Evolutionary conservation across 2,329 filamentous ascomycete species (phyloP), one percentile per base, ranked within the genome.

Genomic region (Fonsecaea pedrosoi): DNA sequence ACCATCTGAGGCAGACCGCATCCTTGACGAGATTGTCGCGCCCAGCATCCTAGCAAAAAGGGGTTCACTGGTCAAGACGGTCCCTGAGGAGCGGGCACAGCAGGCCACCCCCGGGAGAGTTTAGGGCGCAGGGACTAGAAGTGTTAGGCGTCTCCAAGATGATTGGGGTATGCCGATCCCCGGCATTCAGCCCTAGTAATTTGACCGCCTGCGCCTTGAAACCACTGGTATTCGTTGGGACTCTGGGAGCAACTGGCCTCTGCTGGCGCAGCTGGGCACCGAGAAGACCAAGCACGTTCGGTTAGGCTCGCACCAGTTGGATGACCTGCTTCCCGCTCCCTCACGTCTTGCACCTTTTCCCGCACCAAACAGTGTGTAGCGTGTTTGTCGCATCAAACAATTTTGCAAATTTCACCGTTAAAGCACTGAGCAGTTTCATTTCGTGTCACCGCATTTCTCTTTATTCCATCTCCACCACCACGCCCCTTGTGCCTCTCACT

Each of bases 391-490:
- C 32, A 34, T 21, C 54, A 55, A 55, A n/a, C 42, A 68, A 62
- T 60, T 68, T 63, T 62, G 38, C 37, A 55, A 50, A 64, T 48
- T 45, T 57, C 56, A 55, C 32, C 25, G 10, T 30, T 21, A 18
- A 21, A 42, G 25, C 56, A 40, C 37, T 42, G 9, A 58, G 37
- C 64, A 64, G 37, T 64, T 62, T 61, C 61, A 64, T 66, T 61
- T 64, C 60, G 59, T 50, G 64, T 66, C 54, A 63, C 60, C 45
- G 57, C 63, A 48, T 42, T 60, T 62, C 45, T 45, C 32, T 57
- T 63, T 62, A 57, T 75, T 77, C 76, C 61, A 78, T 77, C 72
- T 73, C 73, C 57, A 75, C 74, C 70, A 58, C 54, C 64, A 55
- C 62, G 60, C 57, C 55, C 54, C 64, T 67, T 42, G 48, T 63